phyloP scores from a whole-genome alignment of 2,329 filamentous ascomycete genomes.

The Cladosporium sp. region DNA sequence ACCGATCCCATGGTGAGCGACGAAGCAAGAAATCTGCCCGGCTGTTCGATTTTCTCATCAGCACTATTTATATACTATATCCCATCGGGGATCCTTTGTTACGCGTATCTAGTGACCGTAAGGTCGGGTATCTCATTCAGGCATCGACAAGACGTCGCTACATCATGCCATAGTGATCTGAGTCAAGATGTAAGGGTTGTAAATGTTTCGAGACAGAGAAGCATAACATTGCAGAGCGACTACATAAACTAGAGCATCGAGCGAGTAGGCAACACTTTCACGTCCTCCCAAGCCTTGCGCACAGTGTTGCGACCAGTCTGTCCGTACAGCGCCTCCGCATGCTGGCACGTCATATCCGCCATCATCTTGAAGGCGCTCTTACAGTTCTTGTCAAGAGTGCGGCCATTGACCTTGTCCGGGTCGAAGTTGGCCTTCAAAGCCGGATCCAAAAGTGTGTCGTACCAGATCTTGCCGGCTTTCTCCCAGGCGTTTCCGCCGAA shows the following conservation, averaged over 20 bases:
- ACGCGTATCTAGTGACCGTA: background rate
- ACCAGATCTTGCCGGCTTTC: conserved; percentile 13
- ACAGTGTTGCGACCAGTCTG: background rate
- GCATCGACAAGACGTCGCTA: background rate
- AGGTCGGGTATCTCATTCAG: background rate
- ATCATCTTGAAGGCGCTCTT: conserved; percentile 10
- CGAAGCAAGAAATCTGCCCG: background rate
- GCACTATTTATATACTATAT: background rate
- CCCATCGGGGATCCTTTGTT: background rate
- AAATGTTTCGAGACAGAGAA: too few species aligned
- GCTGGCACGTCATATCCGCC: background rate
- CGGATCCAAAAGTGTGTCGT: background rate
- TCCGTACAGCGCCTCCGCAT: background rate
- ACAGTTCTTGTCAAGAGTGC: background rate
- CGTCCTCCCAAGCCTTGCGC: background rate
- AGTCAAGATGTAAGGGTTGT: background rate
- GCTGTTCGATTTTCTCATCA: background rate
- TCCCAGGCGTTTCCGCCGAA: conserved; percentile 5
- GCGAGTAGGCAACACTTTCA: conserved; percentile 1
- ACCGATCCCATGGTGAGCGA: conserved; percentile 9
- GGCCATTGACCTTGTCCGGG: background rate
- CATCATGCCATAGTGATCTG: background rate
- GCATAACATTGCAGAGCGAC: background rate
- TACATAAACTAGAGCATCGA: background rate
- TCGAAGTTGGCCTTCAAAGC: background rate